Evolutionary conservation across 768 basidiomycete species (phyloP).

Genomic region (Lepiota brunneoincarnata): DNA sequence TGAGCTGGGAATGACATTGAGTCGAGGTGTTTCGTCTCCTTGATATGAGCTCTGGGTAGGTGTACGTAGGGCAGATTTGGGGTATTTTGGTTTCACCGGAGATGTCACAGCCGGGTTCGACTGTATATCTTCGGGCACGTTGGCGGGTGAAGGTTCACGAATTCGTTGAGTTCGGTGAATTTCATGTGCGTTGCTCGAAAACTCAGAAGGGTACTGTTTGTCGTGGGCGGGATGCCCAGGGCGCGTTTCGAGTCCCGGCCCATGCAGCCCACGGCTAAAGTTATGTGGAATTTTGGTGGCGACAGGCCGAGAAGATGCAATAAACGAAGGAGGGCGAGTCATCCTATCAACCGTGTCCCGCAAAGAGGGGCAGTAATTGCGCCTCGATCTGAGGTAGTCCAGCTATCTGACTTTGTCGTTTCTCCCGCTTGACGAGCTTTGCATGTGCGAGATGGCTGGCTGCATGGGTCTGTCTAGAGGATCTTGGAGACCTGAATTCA

Average conservation of each 20-base stretch:
- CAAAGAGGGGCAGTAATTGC: constrained; percentile 64
- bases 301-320: background rate
- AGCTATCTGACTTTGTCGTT: constrained; percentile 41
- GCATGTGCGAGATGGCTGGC: constrained; percentile 14
- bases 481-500: constrained; percentile 22
- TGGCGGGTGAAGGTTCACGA: background rate
- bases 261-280: too few species aligned
- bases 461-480: constrained; percentile 7
- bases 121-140: background rate
- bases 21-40: background rate
- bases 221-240: background rate
- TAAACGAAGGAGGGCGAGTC: constrained; percentile 48
- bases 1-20: background rate
- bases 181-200: constrained; percentile 3
- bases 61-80: constrained; percentile 11
- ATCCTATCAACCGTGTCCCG: constrained; percentile 73
- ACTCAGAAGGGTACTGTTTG: background rate
- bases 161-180: background rate
- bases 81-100: background rate
- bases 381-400: constrained; percentile 62
- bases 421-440: constrained; percentile 17
- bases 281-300: background rate
- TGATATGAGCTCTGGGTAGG: constrained; percentile 1
- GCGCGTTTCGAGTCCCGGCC: too few species aligned
- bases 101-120: background rate